A percentile compares a stretch with the other conserved stretches of the same genome.
phyloP scores from a whole-genome alignment of 2,329 filamentous ascomycete species.

The Alternaria metachromatica region DNA sequence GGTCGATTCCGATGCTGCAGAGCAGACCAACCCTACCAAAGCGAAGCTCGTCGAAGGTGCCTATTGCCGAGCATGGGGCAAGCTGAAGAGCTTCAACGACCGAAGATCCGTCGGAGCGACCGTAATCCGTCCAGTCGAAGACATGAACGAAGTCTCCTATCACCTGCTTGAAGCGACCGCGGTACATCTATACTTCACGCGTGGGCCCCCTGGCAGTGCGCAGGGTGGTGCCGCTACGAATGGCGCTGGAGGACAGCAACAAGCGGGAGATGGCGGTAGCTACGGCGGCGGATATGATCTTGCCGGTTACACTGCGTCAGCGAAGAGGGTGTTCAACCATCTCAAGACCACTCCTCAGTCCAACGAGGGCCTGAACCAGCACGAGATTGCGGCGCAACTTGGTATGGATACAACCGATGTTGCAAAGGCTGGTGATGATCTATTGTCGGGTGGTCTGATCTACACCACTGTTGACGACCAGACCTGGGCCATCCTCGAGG shows the following conservation, averaged over 20 bases:
- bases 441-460: slow-evolving; percentile 75
- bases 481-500: slow-evolving; percentile 87
- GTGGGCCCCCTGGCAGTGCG: slow-evolving; percentile 66
- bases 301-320: slow-evolving; percentile 57
- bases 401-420: slow-evolving; percentile 74
- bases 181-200: slow-evolving; percentile 83
- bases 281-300: slow-evolving; percentile 43
- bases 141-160: slow-evolving; percentile 92
- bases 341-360: slow-evolving; percentile 72
- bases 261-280: slow-evolving; percentile 30
- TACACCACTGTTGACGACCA: slow-evolving; percentile 93
- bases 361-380: slow-evolving; percentile 84
- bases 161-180: slow-evolving; percentile 90
- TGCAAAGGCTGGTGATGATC: slow-evolving; percentile 78
- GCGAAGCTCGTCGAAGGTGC: slow-evolving; percentile 71
- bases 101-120: slow-evolving; percentile 83
- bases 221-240: slow-evolving; percentile 44
- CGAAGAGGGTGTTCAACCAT: slow-evolving; percentile 74
- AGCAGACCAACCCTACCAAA: slow-evolving; percentile 54
- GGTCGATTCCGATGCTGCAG: slow-evolving; percentile 68
- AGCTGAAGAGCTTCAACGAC: slow-evolving; percentile 81
- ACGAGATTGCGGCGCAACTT: slow-evolving; percentile 72
- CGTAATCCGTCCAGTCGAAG: slow-evolving; percentile 77
- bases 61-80: slow-evolving; percentile 86
- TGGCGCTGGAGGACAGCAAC: slow-evolving; percentile 26